phyloP scores from a whole-genome alignment of 2,329 filamentous ascomycete genomes.

The Pseudogymnoascus sp. region DNA sequence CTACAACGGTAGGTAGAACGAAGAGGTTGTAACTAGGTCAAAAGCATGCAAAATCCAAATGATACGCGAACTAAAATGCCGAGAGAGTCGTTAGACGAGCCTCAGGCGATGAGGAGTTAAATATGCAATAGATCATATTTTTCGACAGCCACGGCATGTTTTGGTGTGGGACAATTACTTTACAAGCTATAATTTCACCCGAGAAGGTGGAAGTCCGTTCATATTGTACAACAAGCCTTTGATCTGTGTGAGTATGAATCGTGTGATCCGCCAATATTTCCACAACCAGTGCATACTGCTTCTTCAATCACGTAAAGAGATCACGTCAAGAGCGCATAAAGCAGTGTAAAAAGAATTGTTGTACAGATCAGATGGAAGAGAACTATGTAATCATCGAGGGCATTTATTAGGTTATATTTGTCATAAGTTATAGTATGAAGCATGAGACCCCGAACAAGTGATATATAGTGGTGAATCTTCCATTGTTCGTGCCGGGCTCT shows the following conservation, averaged over 20 bases:
- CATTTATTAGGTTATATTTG: not conserved
- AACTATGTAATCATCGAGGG: not conserved
- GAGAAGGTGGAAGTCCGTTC: not conserved
- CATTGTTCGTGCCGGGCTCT: not conserved
- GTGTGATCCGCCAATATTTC: slow-evolving; percentile 1
- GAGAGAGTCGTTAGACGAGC: not conserved
- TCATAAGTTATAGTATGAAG: not conserved
- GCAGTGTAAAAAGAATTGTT: not conserved
- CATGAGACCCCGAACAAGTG: not conserved
- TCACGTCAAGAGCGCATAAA: not conserved
- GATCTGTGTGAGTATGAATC: not conserved
- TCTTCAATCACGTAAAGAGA: slow-evolving; percentile 3
- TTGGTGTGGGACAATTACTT: not conserved
- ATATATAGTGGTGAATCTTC: not conserved
- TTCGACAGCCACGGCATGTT: not conserved
- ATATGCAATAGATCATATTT: slow-evolving; percentile 2
- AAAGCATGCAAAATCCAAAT: not conserved
- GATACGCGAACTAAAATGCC: not conserved
- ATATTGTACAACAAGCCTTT: not conserved
- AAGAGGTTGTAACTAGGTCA: not conserved
- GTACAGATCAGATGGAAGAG: not conserved
- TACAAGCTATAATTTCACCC: not conserved
- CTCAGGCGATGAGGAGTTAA: not conserved
- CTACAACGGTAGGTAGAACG: not conserved
- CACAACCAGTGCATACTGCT: not conserved